A percentile compares a stretch with the other conserved stretches of the same genome.
Conservation (phyloP, 495 filamentous ascomycete species). For the Staphylotrichum tortipilum region DNA sequence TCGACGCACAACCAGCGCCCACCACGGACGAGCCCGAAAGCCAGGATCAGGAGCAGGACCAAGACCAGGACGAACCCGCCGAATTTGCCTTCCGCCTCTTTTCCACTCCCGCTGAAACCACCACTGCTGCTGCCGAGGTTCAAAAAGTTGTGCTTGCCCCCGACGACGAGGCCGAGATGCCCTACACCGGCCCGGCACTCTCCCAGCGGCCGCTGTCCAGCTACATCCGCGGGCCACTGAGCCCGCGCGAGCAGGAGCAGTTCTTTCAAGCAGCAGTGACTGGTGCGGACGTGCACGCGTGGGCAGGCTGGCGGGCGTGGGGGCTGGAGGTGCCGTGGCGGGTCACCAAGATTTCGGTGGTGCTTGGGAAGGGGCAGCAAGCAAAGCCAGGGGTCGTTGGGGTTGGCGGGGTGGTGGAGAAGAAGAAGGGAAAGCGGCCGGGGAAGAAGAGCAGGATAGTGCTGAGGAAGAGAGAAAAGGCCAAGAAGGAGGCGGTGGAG, state of each 20-base stretch:
- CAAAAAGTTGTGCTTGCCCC: constrained; percentile 29
- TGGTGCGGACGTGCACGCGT: constrained; percentile 34
- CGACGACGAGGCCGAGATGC: constrained; percentile 16
- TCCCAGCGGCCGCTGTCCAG: constrained; percentile 33
- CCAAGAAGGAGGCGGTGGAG: constrained; percentile 22
- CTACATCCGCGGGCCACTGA: constrained; percentile 35
- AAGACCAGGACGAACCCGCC: constrained; percentile 1
- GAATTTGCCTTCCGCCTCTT: constrained; percentile 48
- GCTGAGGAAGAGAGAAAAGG: constrained; percentile 30
- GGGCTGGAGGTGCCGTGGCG: constrained; percentile 49
- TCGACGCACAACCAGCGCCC: constrained; percentile 18
- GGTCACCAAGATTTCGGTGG: constrained; percentile 32
- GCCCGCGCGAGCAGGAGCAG: constrained; percentile 20
- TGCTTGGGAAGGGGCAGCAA: background rate
- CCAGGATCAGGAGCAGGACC: constrained; percentile 4
- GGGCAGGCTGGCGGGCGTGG: constrained; percentile 37
- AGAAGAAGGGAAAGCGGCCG: constrained; percentile 30
- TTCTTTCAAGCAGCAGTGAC: constrained; percentile 36
- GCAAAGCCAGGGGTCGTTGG: background rate
- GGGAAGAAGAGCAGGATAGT: constrained; percentile 48
- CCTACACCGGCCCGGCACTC: constrained; percentile 32
- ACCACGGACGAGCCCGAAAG: background rate
- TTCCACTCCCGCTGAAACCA: constrained; percentile 25
- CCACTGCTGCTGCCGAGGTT: background rate
- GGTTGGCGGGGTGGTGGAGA: background rate